Evolutionary conservation across 192 early-diverging fungal genomes (phyloP).

Genomic region (Globomyces pollinis-pini): DNA sequence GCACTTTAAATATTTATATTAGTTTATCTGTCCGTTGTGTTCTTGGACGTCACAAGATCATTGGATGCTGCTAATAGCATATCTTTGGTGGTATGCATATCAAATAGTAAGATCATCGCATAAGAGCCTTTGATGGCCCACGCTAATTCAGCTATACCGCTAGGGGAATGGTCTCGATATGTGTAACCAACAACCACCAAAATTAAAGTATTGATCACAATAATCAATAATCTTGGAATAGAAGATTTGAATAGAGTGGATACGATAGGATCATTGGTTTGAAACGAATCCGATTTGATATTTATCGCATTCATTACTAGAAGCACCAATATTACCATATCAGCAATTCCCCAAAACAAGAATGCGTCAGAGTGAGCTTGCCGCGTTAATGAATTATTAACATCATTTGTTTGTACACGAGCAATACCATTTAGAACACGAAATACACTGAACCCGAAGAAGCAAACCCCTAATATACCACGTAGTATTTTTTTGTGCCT

Average conservation of each 20-base stretch:
- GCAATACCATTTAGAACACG: conserved; percentile 17
- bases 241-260: conserved; percentile 12
- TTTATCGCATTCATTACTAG: conserved; percentile 1
- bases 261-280: not conserved
- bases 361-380: conserved; percentile 24
- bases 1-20: no score
- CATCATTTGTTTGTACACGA: not conserved
- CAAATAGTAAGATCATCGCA: conserved; percentile 21
- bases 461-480: conserved; percentile 14
- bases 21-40: no score
- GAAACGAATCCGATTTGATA: not conserved
- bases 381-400: conserved; percentile 13
- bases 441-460: conserved; percentile 1
- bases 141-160: conserved; percentile 6
- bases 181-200: conserved; percentile 11
- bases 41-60: no score
- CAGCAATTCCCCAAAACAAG: conserved; percentile 23
- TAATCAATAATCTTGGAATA: conserved; percentile 15
- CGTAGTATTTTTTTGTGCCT: not conserved
- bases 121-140: conserved; percentile 25
- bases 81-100: conserved; percentile 24
- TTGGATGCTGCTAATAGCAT: no score
- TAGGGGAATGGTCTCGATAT: not conserved
- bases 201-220: conserved; percentile 14
- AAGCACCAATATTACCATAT: conserved; percentile 16